Conservation (phyloP, 306 rosid genomes). For the Cercis canadensis region DNA sequence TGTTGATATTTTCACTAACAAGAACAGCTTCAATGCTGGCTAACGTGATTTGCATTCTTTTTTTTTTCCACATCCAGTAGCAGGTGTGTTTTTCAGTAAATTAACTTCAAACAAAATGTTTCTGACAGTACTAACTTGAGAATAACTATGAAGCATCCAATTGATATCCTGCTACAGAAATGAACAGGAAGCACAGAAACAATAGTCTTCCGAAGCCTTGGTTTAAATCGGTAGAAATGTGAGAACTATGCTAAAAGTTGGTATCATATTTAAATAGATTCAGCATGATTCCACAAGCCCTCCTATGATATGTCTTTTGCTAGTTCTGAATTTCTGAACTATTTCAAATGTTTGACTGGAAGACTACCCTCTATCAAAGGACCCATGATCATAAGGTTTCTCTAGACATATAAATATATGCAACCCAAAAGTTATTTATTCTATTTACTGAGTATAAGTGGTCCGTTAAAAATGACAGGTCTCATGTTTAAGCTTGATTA, state of each 20-base stretch:
- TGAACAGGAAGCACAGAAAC: not conserved
- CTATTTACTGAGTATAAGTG: not conserved
- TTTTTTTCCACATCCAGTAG: too few relatives aligned
- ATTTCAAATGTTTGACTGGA: too few relatives aligned
- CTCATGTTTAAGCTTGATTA: constrained; percentile 8
- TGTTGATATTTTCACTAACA: not conserved
- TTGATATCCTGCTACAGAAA: not conserved
- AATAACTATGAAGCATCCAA: not conserved
- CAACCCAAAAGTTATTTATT: not conserved
- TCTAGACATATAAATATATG: not conserved
- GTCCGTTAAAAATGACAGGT: not conserved
- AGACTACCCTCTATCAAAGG: too few relatives aligned
- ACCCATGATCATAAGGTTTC: not conserved
- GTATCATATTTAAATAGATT: too few relatives aligned
- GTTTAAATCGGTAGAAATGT: too few relatives aligned
- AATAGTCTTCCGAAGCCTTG: too few relatives aligned
- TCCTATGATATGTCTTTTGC: too few relatives aligned
- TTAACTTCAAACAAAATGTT: not conserved
- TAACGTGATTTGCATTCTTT: not conserved
- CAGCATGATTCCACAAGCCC: too few relatives aligned
- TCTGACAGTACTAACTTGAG: not conserved
- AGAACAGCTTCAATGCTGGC: not conserved
- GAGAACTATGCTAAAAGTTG: too few relatives aligned
- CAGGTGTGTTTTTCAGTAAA: not conserved
- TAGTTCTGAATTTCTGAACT: too few relatives aligned